A percentile compares a stretch with the other conserved stretches of the same genome.
phyloP scores from a whole-genome alignment of 352 stramenopile genomes.

The Peronospora destructor region DNA sequence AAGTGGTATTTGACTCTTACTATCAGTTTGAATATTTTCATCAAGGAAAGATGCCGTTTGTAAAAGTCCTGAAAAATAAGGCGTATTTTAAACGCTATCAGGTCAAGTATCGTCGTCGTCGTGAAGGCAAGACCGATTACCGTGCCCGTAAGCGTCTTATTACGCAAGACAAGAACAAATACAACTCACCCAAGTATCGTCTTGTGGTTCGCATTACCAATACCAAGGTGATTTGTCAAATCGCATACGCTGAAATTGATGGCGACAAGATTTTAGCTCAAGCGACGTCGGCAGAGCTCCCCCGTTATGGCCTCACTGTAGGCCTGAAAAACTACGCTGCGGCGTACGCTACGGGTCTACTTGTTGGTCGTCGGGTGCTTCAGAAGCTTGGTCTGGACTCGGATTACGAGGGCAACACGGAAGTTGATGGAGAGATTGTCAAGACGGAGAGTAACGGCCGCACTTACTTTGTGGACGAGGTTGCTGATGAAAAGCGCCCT shows the following conservation, averaged over 20 bases:
- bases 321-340: constrained; percentile 99
- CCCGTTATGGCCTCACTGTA: constrained; percentile 93
- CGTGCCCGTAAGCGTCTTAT: constrained; percentile 97
- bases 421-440: constrained; percentile 94
- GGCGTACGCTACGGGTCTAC: constrained; percentile 95
- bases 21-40: constrained; percentile 68
- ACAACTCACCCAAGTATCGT: constrained; percentile 98
- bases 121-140: constrained; percentile 99
- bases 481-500: constrained; percentile 96
- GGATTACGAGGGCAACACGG: constrained; percentile 95
- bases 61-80: constrained; percentile 99
- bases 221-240: constrained; percentile 96
- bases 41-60: constrained; percentile 87
- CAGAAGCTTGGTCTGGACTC: constrained; percentile 97
- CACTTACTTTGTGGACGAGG: constrained; percentile 98
- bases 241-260: constrained; percentile 97
- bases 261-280: constrained; percentile 94
- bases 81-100: constrained; percentile 99
- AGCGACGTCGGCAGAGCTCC: constrained; percentile 94
- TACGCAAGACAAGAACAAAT: constrained; percentile 99
- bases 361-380: constrained; percentile 93
- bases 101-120: constrained; percentile 96
- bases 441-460: constrained; percentile 92
- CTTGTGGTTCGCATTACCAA: constrained; percentile 95
- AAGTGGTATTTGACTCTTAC: not conserved